These are phyloP conservation scores for Protomyces inundatus DNA, from an alignment of 1,139 yeast genomes.

Conservation along the genomic window DNA sequence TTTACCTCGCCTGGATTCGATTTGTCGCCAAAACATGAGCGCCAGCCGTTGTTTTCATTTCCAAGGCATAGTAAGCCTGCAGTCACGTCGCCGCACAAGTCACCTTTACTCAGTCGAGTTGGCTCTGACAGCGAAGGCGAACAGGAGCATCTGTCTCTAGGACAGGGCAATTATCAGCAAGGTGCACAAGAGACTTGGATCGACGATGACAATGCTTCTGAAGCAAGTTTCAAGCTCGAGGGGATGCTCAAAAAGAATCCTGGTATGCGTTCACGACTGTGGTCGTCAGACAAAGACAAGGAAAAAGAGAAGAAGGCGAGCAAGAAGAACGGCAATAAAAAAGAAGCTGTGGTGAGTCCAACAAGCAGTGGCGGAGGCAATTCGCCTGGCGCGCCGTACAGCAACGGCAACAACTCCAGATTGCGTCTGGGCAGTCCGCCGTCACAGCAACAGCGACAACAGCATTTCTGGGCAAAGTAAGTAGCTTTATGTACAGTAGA, in stretches of 20 bases:
- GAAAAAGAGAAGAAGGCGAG: slow-evolving; percentile 4
- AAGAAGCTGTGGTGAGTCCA: neutral
- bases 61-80: slow-evolving; percentile 7
- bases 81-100: neutral
- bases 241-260: slow-evolving; percentile 18
- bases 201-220: slow-evolving; percentile 18
- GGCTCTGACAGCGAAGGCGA: slow-evolving; percentile 14
- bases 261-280: slow-evolving; percentile 9
- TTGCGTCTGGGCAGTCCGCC: neutral
- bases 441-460: neutral
- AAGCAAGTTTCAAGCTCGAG: slow-evolving; percentile 23
- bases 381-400: neutral
- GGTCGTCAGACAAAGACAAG: slow-evolving; percentile 15
- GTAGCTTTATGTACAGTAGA: no score
- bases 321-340: neutral
- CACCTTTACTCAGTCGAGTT: slow-evolving; percentile 1
- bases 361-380: neutral
- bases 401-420: neutral
- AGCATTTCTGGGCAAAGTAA: neutral
- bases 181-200: neutral
- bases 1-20: slow-evolving; percentile 40
- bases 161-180: neutral
- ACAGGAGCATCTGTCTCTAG: neutral
- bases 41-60: slow-evolving; percentile 6
- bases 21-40: slow-evolving; percentile 8